Conservation (phyloP, 2,329 filamentous ascomycete genomes). For the Epichloe aotearoae region DNA sequence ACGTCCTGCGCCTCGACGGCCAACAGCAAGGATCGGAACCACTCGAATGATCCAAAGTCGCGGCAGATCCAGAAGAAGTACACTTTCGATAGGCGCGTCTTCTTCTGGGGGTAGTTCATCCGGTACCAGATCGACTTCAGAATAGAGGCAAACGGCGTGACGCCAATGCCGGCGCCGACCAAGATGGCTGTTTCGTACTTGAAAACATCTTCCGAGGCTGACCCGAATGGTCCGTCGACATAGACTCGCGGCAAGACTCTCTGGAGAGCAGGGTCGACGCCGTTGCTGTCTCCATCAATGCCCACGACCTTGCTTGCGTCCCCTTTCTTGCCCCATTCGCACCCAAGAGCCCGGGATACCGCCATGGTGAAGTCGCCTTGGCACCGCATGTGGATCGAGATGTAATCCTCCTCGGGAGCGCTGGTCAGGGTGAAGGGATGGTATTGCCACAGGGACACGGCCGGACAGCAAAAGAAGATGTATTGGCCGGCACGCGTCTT, state of each 20-base stretch:
- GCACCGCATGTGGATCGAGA: conserved; percentile 73
- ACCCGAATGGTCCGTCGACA: conserved; percentile 75
- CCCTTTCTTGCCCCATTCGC: conserved; percentile 49
- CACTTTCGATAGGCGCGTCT: conserved; percentile 68
- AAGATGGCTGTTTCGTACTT: conserved; percentile 72
- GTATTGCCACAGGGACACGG: conserved; percentile 79
- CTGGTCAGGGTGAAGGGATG: conserved; percentile 79
- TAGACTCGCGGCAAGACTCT: conserved; percentile 68
- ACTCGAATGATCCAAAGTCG: conserved; percentile 79
- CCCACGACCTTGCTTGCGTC: conserved; percentile 55
- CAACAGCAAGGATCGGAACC: conserved; percentile 72
- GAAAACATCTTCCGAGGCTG: conserved; percentile 78
- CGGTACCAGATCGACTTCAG: conserved; percentile 89
- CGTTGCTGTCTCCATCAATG: conserved; percentile 44
- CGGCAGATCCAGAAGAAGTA: conserved; percentile 92
- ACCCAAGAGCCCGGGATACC: conserved; percentile 59
- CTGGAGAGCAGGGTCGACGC: conserved; percentile 55
- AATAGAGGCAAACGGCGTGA: conserved; percentile 78
- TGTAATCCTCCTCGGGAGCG: conserved; percentile 80
- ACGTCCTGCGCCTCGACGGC: conserved; percentile 80
- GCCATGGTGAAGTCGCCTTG: conserved; percentile 70
- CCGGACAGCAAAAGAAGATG: conserved; percentile 79
- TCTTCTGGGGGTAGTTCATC: conserved; percentile 75
- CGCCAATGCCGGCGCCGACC: conserved; percentile 72
- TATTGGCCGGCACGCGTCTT: conserved; percentile 74